A percentile compares a stretch with the other conserved stretches of the same genome.
phyloP scores from a whole-genome alignment of 306 rosid species.

The Trifolium repens region DNA sequence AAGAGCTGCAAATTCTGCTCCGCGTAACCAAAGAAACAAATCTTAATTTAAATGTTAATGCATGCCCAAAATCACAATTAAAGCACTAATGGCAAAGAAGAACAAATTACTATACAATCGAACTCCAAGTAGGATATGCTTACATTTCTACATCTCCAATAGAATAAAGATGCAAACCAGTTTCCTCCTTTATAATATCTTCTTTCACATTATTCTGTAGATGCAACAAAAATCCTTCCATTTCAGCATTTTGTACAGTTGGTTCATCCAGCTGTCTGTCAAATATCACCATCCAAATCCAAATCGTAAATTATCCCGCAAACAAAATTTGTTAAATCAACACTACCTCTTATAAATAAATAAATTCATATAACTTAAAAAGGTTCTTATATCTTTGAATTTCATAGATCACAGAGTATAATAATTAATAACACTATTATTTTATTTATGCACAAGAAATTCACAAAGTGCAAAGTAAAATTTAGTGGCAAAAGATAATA shows the following conservation, averaged over 20 bases:
- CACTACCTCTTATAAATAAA: neutral
- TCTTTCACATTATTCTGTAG: conserved; percentile 73
- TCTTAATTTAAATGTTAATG: neutral
- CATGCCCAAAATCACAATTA: conserved; percentile 2
- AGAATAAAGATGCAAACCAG: conserved; percentile 76
- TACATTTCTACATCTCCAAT: conserved; percentile 87
- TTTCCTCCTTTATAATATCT: conserved; percentile 60
- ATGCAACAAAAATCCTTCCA: conserved; percentile 83
- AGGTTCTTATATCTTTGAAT: neutral
- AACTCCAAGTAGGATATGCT: conserved; percentile 29
- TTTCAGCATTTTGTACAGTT: conserved; percentile 61
- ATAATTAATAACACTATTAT: neutral
- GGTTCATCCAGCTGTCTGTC: conserved; percentile 70
- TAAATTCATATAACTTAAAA: neutral
- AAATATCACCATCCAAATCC: conserved; percentile 34
- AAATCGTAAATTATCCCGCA: conserved; percentile 9
- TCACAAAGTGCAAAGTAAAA: conserved; percentile 7
- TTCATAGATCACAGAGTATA: neutral
- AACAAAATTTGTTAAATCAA: neutral
- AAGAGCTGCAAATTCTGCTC: neutral
- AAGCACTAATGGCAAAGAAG: too few relatives aligned
- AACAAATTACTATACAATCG: neutral
- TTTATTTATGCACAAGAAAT: conserved; percentile 14
- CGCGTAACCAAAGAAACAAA: neutral
- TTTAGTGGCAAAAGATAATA: neutral